Conservation (phyloP, 1,284 basidiomycete species). For the Chalciporus sp. region DNA sequence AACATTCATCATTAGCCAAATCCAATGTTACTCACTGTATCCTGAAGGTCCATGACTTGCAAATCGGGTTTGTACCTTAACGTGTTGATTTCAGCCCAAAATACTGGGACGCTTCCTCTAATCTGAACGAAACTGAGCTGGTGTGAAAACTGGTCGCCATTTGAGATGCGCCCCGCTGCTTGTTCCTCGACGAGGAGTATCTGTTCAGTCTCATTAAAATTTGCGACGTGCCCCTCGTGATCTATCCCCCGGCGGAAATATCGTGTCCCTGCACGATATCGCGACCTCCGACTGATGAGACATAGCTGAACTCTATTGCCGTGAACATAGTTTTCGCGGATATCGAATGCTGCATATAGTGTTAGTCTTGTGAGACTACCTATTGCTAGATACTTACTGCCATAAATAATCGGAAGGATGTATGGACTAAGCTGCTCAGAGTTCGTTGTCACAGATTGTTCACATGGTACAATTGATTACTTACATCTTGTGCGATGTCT, state of each 20-base stretch:
- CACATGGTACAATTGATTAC: conserved; percentile 24
- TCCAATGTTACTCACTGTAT: conserved; percentile 61
- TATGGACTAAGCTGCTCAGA: conserved; percentile 73
- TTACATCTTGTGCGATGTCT: conserved; percentile 62
- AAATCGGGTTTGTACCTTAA: conserved; percentile 96
- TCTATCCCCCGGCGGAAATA: conserved; percentile 97
- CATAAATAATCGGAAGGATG: conserved; percentile 91
- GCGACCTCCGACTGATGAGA: conserved; percentile 91
- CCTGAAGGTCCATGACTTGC: conserved; percentile 91
- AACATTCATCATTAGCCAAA: conserved; percentile 7
- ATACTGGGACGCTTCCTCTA: conserved; percentile 91
- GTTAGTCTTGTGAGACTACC: conserved; percentile 10
- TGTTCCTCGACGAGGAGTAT: conserved; percentile 77
- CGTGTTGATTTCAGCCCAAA: conserved; percentile 98
- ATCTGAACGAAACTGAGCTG: conserved; percentile 91
- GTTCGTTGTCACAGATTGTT: conserved; percentile 12
- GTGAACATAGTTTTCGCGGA: conserved; percentile 79
- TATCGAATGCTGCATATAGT: conserved; percentile 74
- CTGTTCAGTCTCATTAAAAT: conserved; percentile 96
- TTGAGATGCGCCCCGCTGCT: conserved; percentile 43
- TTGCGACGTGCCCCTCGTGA: conserved; percentile 79
- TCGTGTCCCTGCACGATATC: conserved; percentile 93
- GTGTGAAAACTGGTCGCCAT: conserved; percentile 53
- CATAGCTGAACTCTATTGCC: conserved; percentile 82
- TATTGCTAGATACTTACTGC: conserved; percentile 63